A percentile compares a stretch with the other conserved stretches of the same genome.
Conservation (phyloP, 768 basidiomycete species). For the Auricularia auricula-judae region DNA sequence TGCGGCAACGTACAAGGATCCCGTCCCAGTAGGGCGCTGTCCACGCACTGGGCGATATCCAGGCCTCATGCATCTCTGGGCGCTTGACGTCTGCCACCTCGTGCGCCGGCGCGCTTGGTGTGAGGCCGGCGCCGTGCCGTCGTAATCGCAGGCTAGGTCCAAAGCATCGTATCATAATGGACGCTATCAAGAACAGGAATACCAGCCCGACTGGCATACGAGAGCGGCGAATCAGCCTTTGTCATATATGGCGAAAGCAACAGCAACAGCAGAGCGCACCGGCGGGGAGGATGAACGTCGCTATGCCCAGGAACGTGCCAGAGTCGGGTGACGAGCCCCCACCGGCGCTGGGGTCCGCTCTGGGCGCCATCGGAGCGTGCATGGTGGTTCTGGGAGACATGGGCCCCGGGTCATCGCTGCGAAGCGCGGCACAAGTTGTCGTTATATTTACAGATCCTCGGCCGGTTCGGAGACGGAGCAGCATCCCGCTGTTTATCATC, state of each 20-base stretch:
- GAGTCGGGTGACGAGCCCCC: neutral
- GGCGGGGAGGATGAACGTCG: neutral
- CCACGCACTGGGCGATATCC: neutral
- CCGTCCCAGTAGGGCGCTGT: neutral
- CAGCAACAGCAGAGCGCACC: neutral
- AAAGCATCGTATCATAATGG: neutral
- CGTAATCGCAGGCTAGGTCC: neutral
- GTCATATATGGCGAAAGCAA: too few species aligned
- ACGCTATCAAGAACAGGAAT: neutral
- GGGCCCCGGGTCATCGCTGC: too few species aligned
- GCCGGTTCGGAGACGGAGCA: too few species aligned
- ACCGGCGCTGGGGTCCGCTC: neutral
- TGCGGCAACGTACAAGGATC: neutral
- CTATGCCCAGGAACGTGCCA: neutral
- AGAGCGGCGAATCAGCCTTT: neutral
- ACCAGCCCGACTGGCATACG: neutral
- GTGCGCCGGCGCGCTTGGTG: neutral
- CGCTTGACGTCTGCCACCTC: neutral
- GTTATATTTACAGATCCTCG: too few species aligned
- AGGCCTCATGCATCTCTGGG: neutral
- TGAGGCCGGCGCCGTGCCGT: neutral
- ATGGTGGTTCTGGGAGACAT: too few species aligned
- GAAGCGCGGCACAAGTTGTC: too few species aligned
- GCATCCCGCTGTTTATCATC: too few species aligned
- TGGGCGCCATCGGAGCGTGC: neutral